Evolutionary conservation across 805 yeast species (phyloP).

Genomic region (Schwanniomyces pseudopolymorphus): DNA sequence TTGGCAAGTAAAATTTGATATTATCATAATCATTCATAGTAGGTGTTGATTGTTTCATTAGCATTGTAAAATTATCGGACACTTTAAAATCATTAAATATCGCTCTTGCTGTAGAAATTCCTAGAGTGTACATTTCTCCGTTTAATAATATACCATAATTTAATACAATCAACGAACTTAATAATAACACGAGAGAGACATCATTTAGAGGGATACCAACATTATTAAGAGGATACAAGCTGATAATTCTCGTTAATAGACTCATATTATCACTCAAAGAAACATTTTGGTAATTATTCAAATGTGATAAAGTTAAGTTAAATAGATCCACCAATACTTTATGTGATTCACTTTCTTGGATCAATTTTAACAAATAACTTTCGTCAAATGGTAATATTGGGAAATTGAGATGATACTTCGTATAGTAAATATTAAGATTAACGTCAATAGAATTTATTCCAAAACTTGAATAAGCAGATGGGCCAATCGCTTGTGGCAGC

Average conservation of each 20-base stretch:
- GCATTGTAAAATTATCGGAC: constrained; percentile 42
- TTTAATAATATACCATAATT: constrained; percentile 59
- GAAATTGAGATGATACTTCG: constrained; percentile 42
- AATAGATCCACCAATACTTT: constrained; percentile 40
- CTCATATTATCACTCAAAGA: constrained; percentile 32
- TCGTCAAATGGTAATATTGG: constrained; percentile 45
- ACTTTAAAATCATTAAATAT: constrained; percentile 60
- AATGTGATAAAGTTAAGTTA: constrained; percentile 36
- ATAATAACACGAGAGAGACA: constrained; percentile 24
- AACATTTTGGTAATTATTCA: constrained; percentile 35
- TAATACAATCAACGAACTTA: constrained; percentile 32
- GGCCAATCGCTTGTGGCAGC: constrained; percentile 1
- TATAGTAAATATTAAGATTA: constrained; percentile 42
- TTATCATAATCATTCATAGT: constrained; percentile 17
- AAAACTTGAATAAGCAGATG: constrained; percentile 7
- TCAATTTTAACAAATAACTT: constrained; percentile 15
- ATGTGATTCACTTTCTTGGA: constrained; percentile 20
- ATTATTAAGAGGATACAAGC: constrained; percentile 35
- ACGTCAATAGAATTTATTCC: constrained; percentile 23
- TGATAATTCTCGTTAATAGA: constrained; percentile 32
- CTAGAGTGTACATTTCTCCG: constrained; percentile 60
- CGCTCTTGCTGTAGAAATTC: constrained; percentile 51
- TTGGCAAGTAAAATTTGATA: constrained; percentile 31
- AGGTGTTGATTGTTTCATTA: constrained; percentile 27
- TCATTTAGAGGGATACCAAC: constrained; percentile 22